Evolutionary conservation across 441 rosid genomes (phyloP).

Genomic region (Flueggea neowawraea): DNA sequence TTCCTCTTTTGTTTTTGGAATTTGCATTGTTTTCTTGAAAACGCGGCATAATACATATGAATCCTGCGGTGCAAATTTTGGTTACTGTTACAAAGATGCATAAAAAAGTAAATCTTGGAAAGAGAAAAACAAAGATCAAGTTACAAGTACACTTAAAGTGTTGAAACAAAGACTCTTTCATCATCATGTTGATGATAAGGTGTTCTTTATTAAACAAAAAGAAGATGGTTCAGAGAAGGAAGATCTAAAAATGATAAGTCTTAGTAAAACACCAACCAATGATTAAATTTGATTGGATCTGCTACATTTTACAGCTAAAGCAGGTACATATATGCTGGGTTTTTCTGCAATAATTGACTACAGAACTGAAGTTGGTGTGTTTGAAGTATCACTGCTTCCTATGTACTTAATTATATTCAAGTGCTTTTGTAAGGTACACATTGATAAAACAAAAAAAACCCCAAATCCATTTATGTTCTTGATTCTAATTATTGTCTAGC

Average conservation of each 20-base stretch:
- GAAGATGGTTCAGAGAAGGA: conserved; percentile 1
- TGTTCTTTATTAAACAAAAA: conserved; percentile 24
- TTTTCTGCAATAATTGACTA: no score
- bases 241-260: conserved; percentile 11
- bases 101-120: conserved; percentile 6
- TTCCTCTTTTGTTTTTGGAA: conserved; percentile 43
- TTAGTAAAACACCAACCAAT: neutral
- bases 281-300: conserved; percentile 2
- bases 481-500: no score
- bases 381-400: no score
- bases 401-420: no score
- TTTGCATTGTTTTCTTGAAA: conserved; percentile 63
- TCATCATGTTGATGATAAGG: conserved; percentile 21
- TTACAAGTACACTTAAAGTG: conserved; percentile 18
- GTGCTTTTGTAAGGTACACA: no score
- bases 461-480: no score
- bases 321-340: no score
- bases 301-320: no score
- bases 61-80: conserved; percentile 30
- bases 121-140: conserved; percentile 1
- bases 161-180: conserved; percentile 27
- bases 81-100: neutral
- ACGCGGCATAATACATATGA: conserved; percentile 72
- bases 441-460: no score
- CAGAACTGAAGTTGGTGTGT: no score